These are phyloP conservation scores for Magnolia changhungtana DNA, from an alignment of 164 flowering plant genomes.

Conservation along the genomic window DNA sequence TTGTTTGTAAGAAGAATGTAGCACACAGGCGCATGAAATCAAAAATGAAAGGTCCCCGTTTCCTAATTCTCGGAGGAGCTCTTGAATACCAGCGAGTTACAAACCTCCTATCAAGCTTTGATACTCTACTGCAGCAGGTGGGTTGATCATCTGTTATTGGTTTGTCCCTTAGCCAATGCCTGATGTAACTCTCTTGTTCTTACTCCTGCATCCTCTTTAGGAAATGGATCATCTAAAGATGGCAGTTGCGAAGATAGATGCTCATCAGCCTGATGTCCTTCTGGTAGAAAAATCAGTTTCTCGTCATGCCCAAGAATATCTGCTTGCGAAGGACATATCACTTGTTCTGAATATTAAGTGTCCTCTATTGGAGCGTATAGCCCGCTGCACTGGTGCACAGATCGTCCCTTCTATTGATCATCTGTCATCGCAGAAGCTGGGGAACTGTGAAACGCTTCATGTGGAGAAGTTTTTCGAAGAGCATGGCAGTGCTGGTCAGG, in stretches of 20 bases:
- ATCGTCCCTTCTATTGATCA: constrained; percentile 90
- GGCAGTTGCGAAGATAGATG: constrained; percentile 92
- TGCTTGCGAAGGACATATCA: constrained; percentile 83
- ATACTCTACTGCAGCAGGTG: constrained; percentile 93
- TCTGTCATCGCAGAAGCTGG: constrained; percentile 70
- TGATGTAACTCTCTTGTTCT: constrained; percentile 8
- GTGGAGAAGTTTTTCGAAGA: constrained; percentile 76
- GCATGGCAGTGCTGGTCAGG: constrained; percentile 81
- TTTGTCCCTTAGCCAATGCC: not conserved
- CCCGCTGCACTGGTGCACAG: constrained; percentile 89
- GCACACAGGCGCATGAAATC: constrained; percentile 92
- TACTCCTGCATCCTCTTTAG: constrained; percentile 29
- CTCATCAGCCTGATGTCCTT: constrained; percentile 77
- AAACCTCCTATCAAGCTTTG: constrained; percentile 81
- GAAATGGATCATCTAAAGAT: constrained; percentile 97
- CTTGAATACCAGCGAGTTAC: constrained; percentile 94
- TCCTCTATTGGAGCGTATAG: constrained; percentile 90
- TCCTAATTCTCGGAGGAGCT: constrained; percentile 91
- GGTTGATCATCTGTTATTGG: not conserved
- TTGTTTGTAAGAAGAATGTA: constrained; percentile 97
- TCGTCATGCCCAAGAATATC: constrained; percentile 85
- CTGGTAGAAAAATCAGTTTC: constrained; percentile 96
- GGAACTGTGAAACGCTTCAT: constrained; percentile 70
- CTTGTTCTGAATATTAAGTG: constrained; percentile 86
- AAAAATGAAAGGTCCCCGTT: constrained; percentile 67